Conservation (phyloP, 2,329 filamentous ascomycete species). For the Colletotrichum lentis region DNA sequence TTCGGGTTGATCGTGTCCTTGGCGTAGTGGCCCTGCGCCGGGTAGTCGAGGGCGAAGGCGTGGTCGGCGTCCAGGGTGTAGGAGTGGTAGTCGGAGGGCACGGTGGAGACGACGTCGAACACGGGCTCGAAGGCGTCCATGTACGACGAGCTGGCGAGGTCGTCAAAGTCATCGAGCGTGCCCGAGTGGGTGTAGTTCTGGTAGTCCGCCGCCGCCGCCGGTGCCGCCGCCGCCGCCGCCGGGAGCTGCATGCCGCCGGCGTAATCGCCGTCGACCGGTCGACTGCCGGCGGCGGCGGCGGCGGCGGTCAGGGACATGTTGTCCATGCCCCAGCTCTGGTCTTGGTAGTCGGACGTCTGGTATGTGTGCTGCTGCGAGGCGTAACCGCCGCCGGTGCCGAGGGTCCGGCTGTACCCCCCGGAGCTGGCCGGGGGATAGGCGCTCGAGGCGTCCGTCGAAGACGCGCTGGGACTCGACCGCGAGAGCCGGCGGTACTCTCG, state of each 20-base stretch:
- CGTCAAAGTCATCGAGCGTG: conserved; percentile 29
- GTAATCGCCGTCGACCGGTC: conserved; percentile 21
- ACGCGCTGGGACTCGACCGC: conserved; percentile 27
- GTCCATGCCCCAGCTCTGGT: conserved; percentile 29
- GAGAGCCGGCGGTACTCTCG: conserved; percentile 31
- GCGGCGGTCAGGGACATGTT: conserved; percentile 12
- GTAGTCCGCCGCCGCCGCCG: too few relatives aligned
- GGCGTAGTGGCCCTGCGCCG: conserved; percentile 24
- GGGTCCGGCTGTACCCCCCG: conserved; percentile 25
- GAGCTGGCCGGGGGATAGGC: conserved; percentile 23
- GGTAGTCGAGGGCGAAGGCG: conserved; percentile 22
- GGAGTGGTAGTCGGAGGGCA: conserved; percentile 34
- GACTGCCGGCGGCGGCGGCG: not conserved
- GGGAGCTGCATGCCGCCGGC: conserved; percentile 13
- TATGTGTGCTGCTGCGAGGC: conserved; percentile 12
- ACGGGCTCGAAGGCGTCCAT: conserved; percentile 33
- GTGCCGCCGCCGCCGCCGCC: too few relatives aligned
- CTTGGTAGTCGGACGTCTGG: conserved; percentile 27
- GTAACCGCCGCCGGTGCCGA: conserved; percentile 20
- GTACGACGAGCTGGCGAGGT: conserved; percentile 20
- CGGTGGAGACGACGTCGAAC: conserved; percentile 32
- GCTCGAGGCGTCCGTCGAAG: conserved; percentile 33
- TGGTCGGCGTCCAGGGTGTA: conserved; percentile 35
- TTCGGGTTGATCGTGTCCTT: conserved; percentile 35
- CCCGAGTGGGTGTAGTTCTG: conserved; percentile 23